phyloP scores from a whole-genome alignment of 306 rosid species.

The Acacia acuminata region DNA sequence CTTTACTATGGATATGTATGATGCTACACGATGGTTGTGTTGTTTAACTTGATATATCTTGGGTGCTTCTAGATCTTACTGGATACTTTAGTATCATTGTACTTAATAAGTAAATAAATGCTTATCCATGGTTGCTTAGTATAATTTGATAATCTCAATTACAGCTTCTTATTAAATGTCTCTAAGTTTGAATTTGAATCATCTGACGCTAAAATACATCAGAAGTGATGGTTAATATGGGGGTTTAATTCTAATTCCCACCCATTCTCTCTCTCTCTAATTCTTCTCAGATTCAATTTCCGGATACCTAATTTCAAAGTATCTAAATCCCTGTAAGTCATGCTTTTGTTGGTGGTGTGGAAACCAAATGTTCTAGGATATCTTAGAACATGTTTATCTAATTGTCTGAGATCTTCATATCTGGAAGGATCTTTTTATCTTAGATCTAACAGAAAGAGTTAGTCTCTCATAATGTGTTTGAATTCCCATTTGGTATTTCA shows the following conservation, averaged over 20 bases:
- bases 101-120: background rate
- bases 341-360: background rate
- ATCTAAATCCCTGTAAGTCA: background rate
- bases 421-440: background rate
- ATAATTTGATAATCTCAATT: background rate
- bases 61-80: background rate
- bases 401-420: background rate
- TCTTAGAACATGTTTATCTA: background rate
- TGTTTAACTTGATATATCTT: slow-evolving; percentile 20
- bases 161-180: background rate
- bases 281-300: background rate
- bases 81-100: background rate
- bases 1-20: slow-evolving; percentile 28
- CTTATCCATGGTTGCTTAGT: background rate
- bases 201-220: background rate
- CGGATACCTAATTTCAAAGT: background rate
- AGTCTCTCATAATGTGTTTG: no score
- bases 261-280: background rate
- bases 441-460: no score
- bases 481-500: no score
- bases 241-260: background rate
- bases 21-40: slow-evolving; percentile 24
- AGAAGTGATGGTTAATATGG: background rate
- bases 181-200: background rate
- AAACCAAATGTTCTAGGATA: background rate